Percentiles rank a stretch among this genome's conserved stretches.
Conservation (phyloP, 768 basidiomycete genomes). For the Termitomyces bulborhizus region DNA sequence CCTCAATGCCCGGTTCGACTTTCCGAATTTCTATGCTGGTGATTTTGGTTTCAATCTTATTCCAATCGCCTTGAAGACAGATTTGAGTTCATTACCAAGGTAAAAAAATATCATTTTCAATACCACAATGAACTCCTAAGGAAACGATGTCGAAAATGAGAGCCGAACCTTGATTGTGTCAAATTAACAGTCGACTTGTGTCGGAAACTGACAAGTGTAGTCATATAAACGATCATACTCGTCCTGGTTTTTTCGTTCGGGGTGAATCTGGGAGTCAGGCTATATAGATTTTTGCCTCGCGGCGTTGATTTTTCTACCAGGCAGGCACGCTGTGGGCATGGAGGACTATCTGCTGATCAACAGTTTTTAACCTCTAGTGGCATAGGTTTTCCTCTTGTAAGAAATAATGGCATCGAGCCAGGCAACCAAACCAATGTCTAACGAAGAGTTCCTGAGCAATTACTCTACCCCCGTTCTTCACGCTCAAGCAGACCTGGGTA, state of each 20-base stretch:
- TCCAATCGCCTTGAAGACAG: slow-evolving; percentile 2
- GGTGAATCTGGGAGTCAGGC: slow-evolving; percentile 10
- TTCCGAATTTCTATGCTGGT: slow-evolving; percentile 22
- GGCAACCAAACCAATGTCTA: slow-evolving; percentile 22
- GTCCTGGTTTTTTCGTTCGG: slow-evolving; percentile 20
- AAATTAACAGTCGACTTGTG: slow-evolving; percentile 22
- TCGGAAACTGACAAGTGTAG: slow-evolving; percentile 18
- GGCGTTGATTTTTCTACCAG: slow-evolving; percentile 2
- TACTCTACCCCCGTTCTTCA: slow-evolving; percentile 16
- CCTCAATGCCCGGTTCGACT: slow-evolving; percentile 21
- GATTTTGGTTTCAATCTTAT: slow-evolving; percentile 27
- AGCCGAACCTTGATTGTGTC: slow-evolving; percentile 21
- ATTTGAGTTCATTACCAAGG: slow-evolving; percentile 12
- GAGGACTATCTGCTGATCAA: slow-evolving; percentile 20
- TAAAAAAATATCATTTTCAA: slow-evolving; percentile 1
- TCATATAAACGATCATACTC: slow-evolving; percentile 17
- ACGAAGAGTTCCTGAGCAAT: slow-evolving; percentile 9
- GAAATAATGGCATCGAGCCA: slow-evolving; percentile 17
- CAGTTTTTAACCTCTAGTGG: slow-evolving; percentile 17
- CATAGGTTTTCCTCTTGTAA: slow-evolving; percentile 7
- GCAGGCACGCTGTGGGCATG: slow-evolving; percentile 22
- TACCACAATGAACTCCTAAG: slow-evolving; percentile 1
- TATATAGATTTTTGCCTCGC: neutral
- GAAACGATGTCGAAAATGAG: slow-evolving; percentile 22
- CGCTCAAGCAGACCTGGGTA: slow-evolving; percentile 20